Base-by-base conservation (phyloP, 177 flowering plant species). In the Tripterygium wilfordii region DNA sequence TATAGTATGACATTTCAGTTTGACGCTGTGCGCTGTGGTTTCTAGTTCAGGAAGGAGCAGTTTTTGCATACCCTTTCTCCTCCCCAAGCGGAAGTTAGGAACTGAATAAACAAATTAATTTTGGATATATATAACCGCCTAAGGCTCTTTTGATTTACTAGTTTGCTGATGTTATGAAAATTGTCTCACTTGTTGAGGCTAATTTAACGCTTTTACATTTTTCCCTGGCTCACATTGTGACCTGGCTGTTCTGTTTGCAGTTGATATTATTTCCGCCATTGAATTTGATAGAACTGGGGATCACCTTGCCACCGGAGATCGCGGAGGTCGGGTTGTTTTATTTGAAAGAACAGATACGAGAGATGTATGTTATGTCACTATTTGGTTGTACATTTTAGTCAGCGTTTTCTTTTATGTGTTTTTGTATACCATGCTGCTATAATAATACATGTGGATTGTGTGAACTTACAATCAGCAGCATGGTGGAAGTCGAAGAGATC, bases 251-350 rank as follows among this genome's bases (percentile, higher is more conserved):
- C 44, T 13, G 39, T 45, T 4, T 61, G 56, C 83, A 82, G 88
- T 82, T 68, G 88, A 82, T 61, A 79, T 82, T 14, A 82, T 82
- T 48, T 82, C 88, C 28, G 88, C 85, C 7, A 79, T 82, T 51
- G 88, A 82, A 68, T 82, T 82, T 57, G 85, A 82, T 61, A 82
- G 67, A 68, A 54, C 67, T 68, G 88, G 88, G 13, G 76, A 75
- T 40, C 80, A 82, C 62, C 82, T 82, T 50, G 85, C 88, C 25
- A 79, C 88, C 46, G 88, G 88, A 43, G 88, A 82, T 45, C 85
- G 89, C 56, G 85, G 89, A 18, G 89, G 89, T 22, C 66, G 89
- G 24, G 89, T 82, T 40, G 89, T 82, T 26, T 72, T 82, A 38
- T 82, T 82, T 69, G 89, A 82, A 56, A 72, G 85, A 48, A 79